Base-by-base conservation (phyloP, 345 rosid genomes). In the Excoecaria cochinchinensis region DNA sequence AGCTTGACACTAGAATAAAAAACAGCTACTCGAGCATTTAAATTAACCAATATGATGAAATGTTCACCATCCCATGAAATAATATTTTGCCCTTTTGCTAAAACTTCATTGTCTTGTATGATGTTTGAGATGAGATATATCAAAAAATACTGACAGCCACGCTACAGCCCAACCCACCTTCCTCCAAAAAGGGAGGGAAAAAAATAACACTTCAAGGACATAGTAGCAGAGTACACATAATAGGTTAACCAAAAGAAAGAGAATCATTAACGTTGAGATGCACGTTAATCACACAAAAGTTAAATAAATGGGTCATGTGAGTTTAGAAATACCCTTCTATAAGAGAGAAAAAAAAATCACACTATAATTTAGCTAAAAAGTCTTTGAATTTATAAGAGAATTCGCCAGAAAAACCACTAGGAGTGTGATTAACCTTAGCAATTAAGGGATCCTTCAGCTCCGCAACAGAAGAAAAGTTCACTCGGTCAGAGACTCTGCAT, bases 401-500 rank as follows among this genome's bases (percentile, higher is more conserved):
- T 38, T 38, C 3, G 19, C 22, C 59, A 19, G 57, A 10, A 13
- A 67, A 66, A 16, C 31, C 31, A 31, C 8, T 11, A 77, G 24
- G 19, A 39, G 57, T 38, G 19, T 19, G 48, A 22, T 50, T 71
- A 85, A 91, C 99, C 95, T 88, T 87, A 69, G 85, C 86, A 72
- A 94, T 85, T 86, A 94, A 77, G 39, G 97, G 90, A 78, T 83
- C 87, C 87, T 94, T 94, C 48, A 92, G 42, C 56, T 81, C 77
- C 76, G 90, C 80, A 72, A 86, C 94, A 66, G 71, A 74, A 36
- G 87, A 72, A 81, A 81, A 94, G 82, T 91, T 76, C 55, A 94
- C 95, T 67, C 80, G 84, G 42, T 90, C 92, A 58, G 80, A 76
- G 69, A 83, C 86, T 77, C 98, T 94, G 85, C 70, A 84, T 4